These are phyloP conservation scores for Cynanchum wilfordii DNA, from an alignment of 257 asterid genomes.

Conservation along the genomic window DNA sequence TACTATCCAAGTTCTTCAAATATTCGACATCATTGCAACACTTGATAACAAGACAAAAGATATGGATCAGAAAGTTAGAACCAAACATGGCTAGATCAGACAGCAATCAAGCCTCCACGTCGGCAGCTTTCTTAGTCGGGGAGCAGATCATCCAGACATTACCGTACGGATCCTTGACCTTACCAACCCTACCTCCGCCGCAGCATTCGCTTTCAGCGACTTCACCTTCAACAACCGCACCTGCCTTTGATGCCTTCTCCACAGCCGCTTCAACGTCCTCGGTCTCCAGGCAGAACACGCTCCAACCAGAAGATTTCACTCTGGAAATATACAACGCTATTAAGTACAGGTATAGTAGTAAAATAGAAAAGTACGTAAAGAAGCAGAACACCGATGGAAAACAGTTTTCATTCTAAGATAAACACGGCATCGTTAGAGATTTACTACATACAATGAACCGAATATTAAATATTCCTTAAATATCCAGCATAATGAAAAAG, in stretches of 20 bases:
- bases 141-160: conserved; percentile 58
- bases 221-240: conserved; percentile 46
- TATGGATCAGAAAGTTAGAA: neutral
- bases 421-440: neutral
- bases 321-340: conserved; percentile 14
- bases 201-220: conserved; percentile 38
- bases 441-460: too few species aligned
- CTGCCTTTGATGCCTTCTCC: conserved; percentile 53
- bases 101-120: conserved; percentile 39
- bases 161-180: conserved; percentile 73
- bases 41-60: neutral
- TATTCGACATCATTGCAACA: neutral
- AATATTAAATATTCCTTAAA: neutral
- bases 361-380: neutral
- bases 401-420: too few species aligned
- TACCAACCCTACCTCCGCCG: conserved; percentile 63
- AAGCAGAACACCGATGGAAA: neutral
- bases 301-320: conserved; percentile 25
- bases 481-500: neutral
- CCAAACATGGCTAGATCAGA: neutral
- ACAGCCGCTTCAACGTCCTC: conserved; percentile 57
- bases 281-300: conserved; percentile 54
- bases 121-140: conserved; percentile 29
- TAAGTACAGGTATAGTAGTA: neutral
- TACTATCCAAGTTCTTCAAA: neutral